phyloP scores from a whole-genome alignment of 106 monocot species.

The Dendrobium huoshanense region DNA sequence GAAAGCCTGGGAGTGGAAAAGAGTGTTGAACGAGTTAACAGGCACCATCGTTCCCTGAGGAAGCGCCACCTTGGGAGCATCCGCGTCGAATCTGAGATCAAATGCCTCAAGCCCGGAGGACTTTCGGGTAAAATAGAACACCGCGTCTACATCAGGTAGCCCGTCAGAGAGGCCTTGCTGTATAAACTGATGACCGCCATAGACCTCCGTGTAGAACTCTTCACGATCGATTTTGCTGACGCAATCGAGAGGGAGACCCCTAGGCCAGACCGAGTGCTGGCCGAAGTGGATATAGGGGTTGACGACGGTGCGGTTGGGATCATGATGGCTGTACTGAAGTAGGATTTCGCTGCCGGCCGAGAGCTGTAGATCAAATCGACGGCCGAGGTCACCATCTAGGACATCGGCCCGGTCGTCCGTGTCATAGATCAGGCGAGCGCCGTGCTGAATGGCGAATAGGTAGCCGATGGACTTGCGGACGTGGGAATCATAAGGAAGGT shows the following conservation, averaged over 20 bases:
- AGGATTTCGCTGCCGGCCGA: slow-evolving; percentile 33
- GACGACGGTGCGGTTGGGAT: slow-evolving; percentile 74
- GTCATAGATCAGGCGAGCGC: slow-evolving; percentile 75
- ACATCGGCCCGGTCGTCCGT: slow-evolving; percentile 81
- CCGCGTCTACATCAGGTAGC: slow-evolving; percentile 81
- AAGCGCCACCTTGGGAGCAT: slow-evolving; percentile 74
- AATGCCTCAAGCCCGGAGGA: slow-evolving; percentile 50
- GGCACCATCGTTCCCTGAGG: slow-evolving; percentile 86
- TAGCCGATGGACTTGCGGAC: slow-evolving; percentile 68
- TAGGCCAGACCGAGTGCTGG: slow-evolving; percentile 93
- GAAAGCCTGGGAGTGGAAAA: slow-evolving; percentile 80
- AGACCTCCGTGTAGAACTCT: slow-evolving; percentile 90
- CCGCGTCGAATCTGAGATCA: slow-evolving; percentile 67
- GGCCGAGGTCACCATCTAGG: slow-evolving; percentile 42
- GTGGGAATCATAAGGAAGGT: slow-evolving; percentile 46
- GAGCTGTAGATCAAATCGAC: slow-evolving; percentile 64
- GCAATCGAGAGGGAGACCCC: slow-evolving; percentile 72
- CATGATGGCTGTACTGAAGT: slow-evolving; percentile 82
- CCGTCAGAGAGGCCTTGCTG: slow-evolving; percentile 96
- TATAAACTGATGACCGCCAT: slow-evolving; percentile 77
- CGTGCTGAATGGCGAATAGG: slow-evolving; percentile 85
- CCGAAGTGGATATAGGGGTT: slow-evolving; percentile 96
- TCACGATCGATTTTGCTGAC: slow-evolving; percentile 70
- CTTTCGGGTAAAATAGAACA: slow-evolving; percentile 95
- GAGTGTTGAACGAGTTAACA: slow-evolving; percentile 84